Base-by-base conservation (phyloP, 441 rosid genomes). In the Capsella rubella region DNA sequence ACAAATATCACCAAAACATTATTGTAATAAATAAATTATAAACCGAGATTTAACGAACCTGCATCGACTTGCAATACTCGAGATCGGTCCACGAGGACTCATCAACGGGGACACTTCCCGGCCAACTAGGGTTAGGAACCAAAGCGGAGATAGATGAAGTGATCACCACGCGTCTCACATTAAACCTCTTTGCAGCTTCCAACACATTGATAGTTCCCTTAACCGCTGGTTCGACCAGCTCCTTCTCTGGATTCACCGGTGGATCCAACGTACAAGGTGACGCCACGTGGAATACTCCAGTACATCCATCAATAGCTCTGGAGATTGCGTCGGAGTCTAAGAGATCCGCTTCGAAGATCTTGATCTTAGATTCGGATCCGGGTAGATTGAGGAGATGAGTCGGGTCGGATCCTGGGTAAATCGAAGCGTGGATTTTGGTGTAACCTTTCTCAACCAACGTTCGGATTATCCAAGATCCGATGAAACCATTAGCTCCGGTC, bases 401-500 rank as follows among this genome's bases (percentile, higher is more conserved):
- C 49, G 87, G 58, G 68, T 77, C 80, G 68, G 78, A 84, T 62
- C 87, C 89, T 0, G 96, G 98, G 67, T 63, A 84, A 28, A 89
- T 63, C 16, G 92, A 70, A 52, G 90, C 90, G 87, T 87, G 88
- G 83, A 89, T 80, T 43, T 69, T 56, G 73, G 92, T 80, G 76
- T 90, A 91, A 63, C 93, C 91, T 2, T 66, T 64, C 8, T 82
- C 83, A 0, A 90, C 40, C 31, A 93, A 79, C 49, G 90, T 84
- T 7, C 77, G 83, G 69, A 91, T 77, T 8, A 91, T 64, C 95
- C 96, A 91, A 2, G 90, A 84, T 60, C 98, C 97, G 29, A 93
- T 88, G 88, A 89, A 93, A 27, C 98, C 98, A 51, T 90, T 91
- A 27, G 92, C 98, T 64, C 97, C 97, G 9, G 90, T 91, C 10